Base-by-base conservation (phyloP, 2,329 filamentous ascomycete species). In the Fusarium virguliforme region DNA sequence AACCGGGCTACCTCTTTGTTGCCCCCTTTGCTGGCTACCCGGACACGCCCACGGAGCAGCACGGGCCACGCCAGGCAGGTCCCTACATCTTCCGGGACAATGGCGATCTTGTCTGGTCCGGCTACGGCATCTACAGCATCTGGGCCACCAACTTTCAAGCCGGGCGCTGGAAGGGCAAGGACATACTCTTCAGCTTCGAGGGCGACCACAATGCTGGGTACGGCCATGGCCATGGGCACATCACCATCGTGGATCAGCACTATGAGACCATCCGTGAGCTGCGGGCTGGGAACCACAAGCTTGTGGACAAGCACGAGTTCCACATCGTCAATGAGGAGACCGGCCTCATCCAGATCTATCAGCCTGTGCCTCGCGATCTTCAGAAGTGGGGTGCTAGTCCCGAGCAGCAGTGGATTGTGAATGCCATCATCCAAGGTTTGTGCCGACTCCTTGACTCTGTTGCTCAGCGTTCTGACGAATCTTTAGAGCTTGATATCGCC, bases 81-180 rank as follows among this genome's bases (percentile, higher is more conserved):
- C 84, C 87, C 1, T 89, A 89, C 74, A 89, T 89, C 69, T 85
- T 88, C 70, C 81, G 82, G 6, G 83, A 87, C 70, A 78, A 86
- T 34, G 87, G 87, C 2, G 85, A 88, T 55, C 79, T 89, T 0
- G 80, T 90, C 24, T 89, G 87, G 87, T 89, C 87, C 1, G 86
- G 87, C 3, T 86, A 86, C 60, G 83, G 82, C 4, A 84, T 85
- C 71, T 87, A 84, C 70, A 84, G 82, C 34, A 85, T 85, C 74
- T 88, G 86, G 84, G 76, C 83, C 1, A 83, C 83, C 65, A 88
- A 88, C 73, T 88, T 89, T 77, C 86, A 86, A 66, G 81, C 81
- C 2, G 83, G 79, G 0, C 79, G 80, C 6, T 88, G 83, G 82
- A 83, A 85, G 50, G 87, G 85, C 12, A 78, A 85, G 68, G 83